Evolutionary conservation across 139 green algal genomes (phyloP), one percentile per base, ranked within the genome.

Genomic region (Ettlia oleoabundans): DNA sequence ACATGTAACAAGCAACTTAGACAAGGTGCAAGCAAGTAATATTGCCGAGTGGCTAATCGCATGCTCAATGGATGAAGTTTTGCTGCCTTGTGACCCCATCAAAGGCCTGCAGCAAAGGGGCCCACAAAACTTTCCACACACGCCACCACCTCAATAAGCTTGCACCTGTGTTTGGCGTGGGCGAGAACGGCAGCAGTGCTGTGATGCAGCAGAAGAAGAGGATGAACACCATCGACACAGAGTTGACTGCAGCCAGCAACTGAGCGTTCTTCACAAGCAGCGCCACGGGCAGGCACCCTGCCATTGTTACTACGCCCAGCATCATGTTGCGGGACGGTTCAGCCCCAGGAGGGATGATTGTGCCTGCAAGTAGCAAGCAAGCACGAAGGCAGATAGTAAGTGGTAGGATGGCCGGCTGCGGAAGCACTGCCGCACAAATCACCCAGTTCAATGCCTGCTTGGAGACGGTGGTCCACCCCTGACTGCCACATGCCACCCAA

Each of bases 311-410:
- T 13, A 85, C 87, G 88, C 71, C 35, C 73, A 84, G 83, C 83
- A 94, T 92, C 1, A 76, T 84, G 55, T 86, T 92, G 3, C 93
- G 86, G 0, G 88, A 93, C 1, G 93, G 93, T 86, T 97, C 93
- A 1, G 93, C 92, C 6, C 93, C 93, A 0, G 93, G 91, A 2
- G 93, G 93, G 61, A 97, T 94, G 53, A 97, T 85, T 0, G 90
- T 96, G 38, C 92, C 92, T 70, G 75, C 26, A 38, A 26, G 52
- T 5, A 10, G 47, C 13, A 10, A 58, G 47, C 47, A 58, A 58
- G 47, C 47, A 58, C 15, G 47, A 58, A 10, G 47, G 47, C 47
- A 58, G n/a, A n/a, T 58, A 15, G 47, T 58, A 58, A 58, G 47
- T n/a, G n/a, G n/a, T n/a, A n/a, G n/a, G n/a, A n/a, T 9, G 63